Percentiles rank a stretch among this genome's conserved stretches.
phyloP scores from a whole-genome alignment of 2,329 filamentous ascomycete species.

The Epicoccum nigrum region DNA sequence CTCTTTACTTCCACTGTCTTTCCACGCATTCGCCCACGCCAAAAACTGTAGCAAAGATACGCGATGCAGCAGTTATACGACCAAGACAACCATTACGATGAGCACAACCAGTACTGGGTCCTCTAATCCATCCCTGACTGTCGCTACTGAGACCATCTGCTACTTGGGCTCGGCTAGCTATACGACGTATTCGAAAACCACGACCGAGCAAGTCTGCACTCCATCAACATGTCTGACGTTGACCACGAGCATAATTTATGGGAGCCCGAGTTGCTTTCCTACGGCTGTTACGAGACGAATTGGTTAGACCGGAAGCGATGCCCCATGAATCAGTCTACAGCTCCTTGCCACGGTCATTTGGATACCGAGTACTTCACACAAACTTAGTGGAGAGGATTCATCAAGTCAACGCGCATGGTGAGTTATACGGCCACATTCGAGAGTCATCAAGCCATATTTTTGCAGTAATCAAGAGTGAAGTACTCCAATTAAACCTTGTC shows the following conservation, averaged over 20 bases:
- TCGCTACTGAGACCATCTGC: not conserved
- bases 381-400: too few species aligned
- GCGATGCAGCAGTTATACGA: not conserved
- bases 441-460: too few species aligned
- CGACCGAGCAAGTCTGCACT: not conserved
- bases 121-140: not conserved
- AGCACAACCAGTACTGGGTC: not conserved
- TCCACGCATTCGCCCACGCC: not conserved
- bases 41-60: not conserved
- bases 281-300: not conserved
- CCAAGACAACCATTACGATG: not conserved
- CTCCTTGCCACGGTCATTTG: too few species aligned
- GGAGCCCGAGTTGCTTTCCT: not conserved
- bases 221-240: not conserved
- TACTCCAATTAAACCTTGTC: too few species aligned
- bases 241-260: conserved; percentile 4
- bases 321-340: too few species aligned
- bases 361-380: too few species aligned
- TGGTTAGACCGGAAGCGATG: too few species aligned
- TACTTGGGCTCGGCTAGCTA: not conserved
- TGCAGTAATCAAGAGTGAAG: too few species aligned
- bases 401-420: too few species aligned
- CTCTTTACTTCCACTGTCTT: not conserved
- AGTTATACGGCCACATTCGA: too few species aligned
- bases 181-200: not conserved